Percentiles rank a stretch among this genome's conserved stretches.
Conservation (phyloP, 768 basidiomycete species). For the Russula ochroleuca region DNA sequence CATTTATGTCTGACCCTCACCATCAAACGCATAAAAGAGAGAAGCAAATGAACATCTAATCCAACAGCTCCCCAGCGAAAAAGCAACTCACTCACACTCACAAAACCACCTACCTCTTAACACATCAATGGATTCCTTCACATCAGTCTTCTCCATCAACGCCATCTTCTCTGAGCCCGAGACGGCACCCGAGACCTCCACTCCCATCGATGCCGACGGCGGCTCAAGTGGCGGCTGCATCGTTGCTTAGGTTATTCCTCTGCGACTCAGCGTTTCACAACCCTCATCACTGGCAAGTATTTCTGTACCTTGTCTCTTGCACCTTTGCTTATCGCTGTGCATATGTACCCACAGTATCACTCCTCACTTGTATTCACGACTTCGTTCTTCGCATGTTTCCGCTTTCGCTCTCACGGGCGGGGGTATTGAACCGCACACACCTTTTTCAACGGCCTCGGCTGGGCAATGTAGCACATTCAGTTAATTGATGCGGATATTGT, state of each 20-base stretch:
- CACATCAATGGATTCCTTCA: constrained; percentile 18
- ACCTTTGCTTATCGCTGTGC: background rate
- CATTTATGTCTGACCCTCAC: too few relatives aligned
- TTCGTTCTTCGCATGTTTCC: background rate
- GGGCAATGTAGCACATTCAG: background rate
- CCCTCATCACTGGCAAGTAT: background rate
- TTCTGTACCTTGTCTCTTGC: background rate
- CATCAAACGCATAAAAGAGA: background rate
- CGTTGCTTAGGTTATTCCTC: constrained; percentile 7
- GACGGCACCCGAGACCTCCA: background rate
- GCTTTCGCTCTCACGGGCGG: background rate
- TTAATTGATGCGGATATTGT: constrained; percentile 5
- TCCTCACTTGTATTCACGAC: background rate
- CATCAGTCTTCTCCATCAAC: background rate
- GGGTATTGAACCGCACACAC: background rate
- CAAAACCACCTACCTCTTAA: background rate
- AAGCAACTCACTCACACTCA: background rate
- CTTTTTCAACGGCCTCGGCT: background rate
- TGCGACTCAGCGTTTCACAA: background rate
- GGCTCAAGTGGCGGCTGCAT: background rate
- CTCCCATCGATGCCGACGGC: constrained; percentile 2
- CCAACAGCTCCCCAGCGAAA: background rate
- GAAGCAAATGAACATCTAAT: background rate
- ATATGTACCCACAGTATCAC: background rate
- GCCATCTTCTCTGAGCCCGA: background rate